Evolutionary conservation across 345 rosid species (phyloP), one percentile per base, ranked within the genome.

Genomic region (Citrus australasica): DNA sequence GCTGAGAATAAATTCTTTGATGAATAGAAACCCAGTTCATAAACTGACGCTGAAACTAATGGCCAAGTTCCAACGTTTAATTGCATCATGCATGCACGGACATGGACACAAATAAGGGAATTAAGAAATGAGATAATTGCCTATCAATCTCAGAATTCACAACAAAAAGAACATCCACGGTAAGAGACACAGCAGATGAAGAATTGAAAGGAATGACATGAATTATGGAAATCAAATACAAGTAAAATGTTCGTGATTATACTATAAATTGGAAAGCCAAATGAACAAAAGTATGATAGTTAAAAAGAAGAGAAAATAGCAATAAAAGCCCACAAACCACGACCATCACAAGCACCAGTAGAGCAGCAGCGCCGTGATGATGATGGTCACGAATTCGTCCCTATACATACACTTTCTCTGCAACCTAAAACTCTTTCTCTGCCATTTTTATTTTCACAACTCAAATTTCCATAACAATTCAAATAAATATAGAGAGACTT

Each of bases 371-470:
- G 79, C 46, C n/a, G 48, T 61, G 83, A 81, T 80, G 83, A 58
- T 78, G 61, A 78, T 82, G 85, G 82, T 81, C 77, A 58, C 81
- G 77, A 79, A 87, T 79, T 82, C 88, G 84, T 84, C 85, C 74
- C 92, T 89, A 88, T 88, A 88, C 94, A 89, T 87, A 84, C 86
- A 85, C 80, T 77, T 79, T 79, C 84, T 87, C 88, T 86, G 91
- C 89, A 87, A 83, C 83, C 88, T 86, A 86, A 48, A 75, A 46
- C 74, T 65, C 71, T 80, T 78, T 72, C 83, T 85, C 85, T 77
- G 83, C 86, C 84, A 82, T 75, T 80, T 83, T 82, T 83, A 79
- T 86, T 82, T 59, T 75, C 72, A 74, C 83, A 75, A 87, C 83
- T 84, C 88, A 69, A 81, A 85, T 84, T 83, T 83, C 76, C 87